phyloP scores from a whole-genome alignment of 176 grass and related monocot genomes.

The Eleusine indica region DNA sequence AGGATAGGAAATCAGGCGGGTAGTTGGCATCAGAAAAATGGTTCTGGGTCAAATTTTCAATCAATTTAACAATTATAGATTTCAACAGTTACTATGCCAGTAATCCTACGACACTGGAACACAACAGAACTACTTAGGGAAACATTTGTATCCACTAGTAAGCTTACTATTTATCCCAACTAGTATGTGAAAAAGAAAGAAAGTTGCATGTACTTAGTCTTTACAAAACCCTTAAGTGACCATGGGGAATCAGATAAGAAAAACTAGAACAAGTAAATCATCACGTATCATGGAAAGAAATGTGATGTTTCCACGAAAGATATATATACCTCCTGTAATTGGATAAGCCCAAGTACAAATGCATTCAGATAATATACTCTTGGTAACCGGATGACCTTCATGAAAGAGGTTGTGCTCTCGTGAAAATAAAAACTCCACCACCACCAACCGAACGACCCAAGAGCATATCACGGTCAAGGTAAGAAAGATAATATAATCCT shows the following conservation, averaged over 20 bases:
- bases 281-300: background rate
- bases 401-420: slow-evolving; percentile 76
- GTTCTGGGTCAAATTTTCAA: slow-evolving; percentile 2
- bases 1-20: background rate
- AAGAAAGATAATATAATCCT: slow-evolving; percentile 95
- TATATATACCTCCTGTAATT: slow-evolving; percentile 26
- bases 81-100: background rate
- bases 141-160: slow-evolving; percentile 12
- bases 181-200: background rate
- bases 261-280: background rate
- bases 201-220: background rate
- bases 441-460: slow-evolving; percentile 81
- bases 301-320: slow-evolving; percentile 13
- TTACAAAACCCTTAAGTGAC: background rate
- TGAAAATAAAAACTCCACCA: slow-evolving; percentile 90
- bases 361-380: slow-evolving; percentile 2
- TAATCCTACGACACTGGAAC: background rate
- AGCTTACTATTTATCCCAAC: background rate
- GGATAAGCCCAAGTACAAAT: slow-evolving; percentile 8
- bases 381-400: slow-evolving; percentile 37
- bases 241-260: background rate
- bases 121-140: background rate
- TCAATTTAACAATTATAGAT: background rate
- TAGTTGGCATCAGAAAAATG: background rate
- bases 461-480: slow-evolving; percentile 87